Conservation (phyloP, 371 early-diverging fungal species). For the Mucor velutinosus region DNA sequence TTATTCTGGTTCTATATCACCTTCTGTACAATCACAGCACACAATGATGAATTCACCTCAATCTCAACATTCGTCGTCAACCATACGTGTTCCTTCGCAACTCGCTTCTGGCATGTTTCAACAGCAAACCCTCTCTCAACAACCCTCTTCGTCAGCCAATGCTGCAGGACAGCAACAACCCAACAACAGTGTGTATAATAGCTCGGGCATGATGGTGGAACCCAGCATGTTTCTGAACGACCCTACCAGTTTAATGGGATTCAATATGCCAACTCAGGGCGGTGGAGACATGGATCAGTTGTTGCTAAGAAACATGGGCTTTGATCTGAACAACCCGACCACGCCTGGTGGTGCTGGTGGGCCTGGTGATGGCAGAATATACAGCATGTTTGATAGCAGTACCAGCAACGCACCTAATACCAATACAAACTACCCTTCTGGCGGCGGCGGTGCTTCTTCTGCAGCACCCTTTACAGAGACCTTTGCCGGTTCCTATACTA, state of each 20-base stretch:
- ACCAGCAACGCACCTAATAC: conserved; percentile 1
- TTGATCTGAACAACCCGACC: conserved; percentile 18
- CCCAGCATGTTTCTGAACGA: conserved; percentile 32
- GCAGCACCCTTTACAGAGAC: neutral
- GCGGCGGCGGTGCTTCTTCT: neutral
- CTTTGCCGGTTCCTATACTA: neutral
- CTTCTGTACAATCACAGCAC: conserved; percentile 20
- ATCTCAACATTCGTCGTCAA: conserved; percentile 19
- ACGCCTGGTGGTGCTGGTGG: neutral
- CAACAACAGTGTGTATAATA: conserved; percentile 6
- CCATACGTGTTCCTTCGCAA: conserved; percentile 25
- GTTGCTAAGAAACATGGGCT: conserved; percentile 33
- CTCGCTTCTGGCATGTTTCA: conserved; percentile 15
- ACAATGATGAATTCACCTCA: conserved; percentile 33
- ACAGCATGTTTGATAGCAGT: conserved; percentile 22
- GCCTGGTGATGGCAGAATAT: neutral
- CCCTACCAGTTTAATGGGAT: conserved; percentile 20
- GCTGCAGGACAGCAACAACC: conserved; percentile 10
- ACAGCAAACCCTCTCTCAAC: conserved; percentile 22
- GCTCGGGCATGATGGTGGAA: conserved; percentile 29
- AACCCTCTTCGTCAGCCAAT: conserved; percentile 2
- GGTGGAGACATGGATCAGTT: conserved; percentile 29
- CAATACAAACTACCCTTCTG: neutral
- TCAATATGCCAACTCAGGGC: conserved; percentile 14
- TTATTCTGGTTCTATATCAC: conserved; percentile 19